Percentiles rank a stretch among this genome's conserved stretches.
These are phyloP conservation scores for Luffa aegyptiaca DNA, from an alignment of 306 rosid genomes.

Conservation along the genomic window DNA sequence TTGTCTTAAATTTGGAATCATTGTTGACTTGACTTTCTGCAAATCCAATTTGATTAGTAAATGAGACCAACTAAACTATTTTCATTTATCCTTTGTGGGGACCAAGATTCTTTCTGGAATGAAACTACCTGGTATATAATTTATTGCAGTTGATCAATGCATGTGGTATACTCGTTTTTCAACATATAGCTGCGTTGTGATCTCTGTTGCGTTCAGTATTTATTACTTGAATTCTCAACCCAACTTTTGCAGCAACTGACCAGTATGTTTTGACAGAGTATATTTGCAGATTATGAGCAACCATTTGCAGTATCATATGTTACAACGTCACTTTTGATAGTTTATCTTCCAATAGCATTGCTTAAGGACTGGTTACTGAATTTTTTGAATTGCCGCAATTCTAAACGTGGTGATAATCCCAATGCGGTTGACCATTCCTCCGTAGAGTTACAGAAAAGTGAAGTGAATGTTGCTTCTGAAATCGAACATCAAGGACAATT, in stretches of 20 bases:
- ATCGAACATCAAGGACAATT: slow-evolving; percentile 10
- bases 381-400: not conserved
- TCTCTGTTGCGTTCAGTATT: not conserved
- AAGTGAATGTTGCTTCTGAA: not conserved
- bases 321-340: slow-evolving; percentile 16
- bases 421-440: not conserved
- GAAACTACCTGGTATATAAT: not conserved
- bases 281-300: slow-evolving; percentile 22
- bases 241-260: not conserved
- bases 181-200: not conserved
- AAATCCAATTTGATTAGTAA: not conserved
- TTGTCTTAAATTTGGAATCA: not conserved
- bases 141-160: not conserved
- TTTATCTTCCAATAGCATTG: slow-evolving; percentile 23
- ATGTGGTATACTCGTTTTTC: not conserved
- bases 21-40: not conserved
- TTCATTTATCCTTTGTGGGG: not conserved
- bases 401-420: not conserved
- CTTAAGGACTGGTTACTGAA: slow-evolving; percentile 13
- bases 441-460: not conserved
- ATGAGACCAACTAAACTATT: not conserved
- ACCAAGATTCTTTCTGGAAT: not conserved
- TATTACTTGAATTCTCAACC: not conserved
- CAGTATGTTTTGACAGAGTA: slow-evolving; percentile 9
- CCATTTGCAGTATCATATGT: slow-evolving; percentile 22